Conservation (phyloP, 306 rosid species). For the Pterocarpus santalinus region DNA sequence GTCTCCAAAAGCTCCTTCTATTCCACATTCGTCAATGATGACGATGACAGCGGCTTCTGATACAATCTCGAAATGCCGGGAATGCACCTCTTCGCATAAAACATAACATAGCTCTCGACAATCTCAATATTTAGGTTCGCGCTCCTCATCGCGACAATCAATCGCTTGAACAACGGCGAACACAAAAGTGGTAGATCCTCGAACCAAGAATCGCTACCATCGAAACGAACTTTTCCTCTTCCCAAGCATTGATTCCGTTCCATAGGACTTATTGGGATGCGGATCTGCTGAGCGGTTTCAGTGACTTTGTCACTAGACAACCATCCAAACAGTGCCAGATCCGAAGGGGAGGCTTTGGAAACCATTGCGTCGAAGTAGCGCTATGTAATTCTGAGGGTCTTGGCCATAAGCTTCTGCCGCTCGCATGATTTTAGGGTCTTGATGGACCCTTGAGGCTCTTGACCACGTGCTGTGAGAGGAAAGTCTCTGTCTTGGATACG, state of each 20-base stretch:
- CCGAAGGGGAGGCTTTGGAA: conserved; percentile 69
- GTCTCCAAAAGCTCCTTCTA: conserved; percentile 87
- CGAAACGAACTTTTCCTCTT: conserved; percentile 52
- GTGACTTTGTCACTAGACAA: conserved; percentile 58
- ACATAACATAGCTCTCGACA: conserved; percentile 78
- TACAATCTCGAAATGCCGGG: conserved; percentile 82
- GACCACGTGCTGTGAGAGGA: conserved; percentile 70
- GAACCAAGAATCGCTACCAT: conserved; percentile 69
- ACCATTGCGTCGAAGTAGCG: conserved; percentile 74
- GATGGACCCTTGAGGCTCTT: conserved; percentile 78
- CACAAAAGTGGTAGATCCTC: conserved; percentile 79
- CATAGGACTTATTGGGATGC: conserved; percentile 68
- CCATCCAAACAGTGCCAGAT: conserved; percentile 87
- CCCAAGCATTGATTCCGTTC: conserved; percentile 74
- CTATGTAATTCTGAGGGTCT: conserved; percentile 67
- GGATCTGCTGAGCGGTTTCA: conserved; percentile 40
- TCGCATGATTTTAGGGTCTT: conserved; percentile 87
- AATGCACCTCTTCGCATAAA: conserved; percentile 83
- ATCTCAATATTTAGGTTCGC: conserved; percentile 68
- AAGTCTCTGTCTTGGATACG: conserved; percentile 81
- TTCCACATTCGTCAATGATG: conserved; percentile 69
- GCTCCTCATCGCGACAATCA: conserved; percentile 69
- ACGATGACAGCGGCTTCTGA: conserved; percentile 66
- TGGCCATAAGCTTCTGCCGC: conserved; percentile 66
- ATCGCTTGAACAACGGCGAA: conserved; percentile 71